A percentile compares a stretch with the other conserved stretches of the same genome.
Conservation (phyloP, 176 grass and related monocot species). For the Aegilops sharonensis region DNA sequence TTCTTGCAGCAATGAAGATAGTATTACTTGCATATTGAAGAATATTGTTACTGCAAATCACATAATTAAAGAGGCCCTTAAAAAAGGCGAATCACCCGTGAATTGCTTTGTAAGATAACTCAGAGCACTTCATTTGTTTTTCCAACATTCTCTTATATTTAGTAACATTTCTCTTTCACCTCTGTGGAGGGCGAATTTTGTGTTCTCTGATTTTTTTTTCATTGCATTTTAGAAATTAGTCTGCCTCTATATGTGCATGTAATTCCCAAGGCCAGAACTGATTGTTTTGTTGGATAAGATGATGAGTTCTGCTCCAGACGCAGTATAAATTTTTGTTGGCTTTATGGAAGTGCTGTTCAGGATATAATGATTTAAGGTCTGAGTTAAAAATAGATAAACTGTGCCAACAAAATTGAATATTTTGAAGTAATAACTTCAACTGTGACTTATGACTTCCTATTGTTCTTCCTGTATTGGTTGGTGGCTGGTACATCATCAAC, state of each 20-base stretch:
- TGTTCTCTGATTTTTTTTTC: neutral
- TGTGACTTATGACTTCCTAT: neutral
- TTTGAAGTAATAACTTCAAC: neutral
- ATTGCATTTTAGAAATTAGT: neutral
- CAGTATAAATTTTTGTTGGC: neutral
- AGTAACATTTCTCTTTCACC: neutral
- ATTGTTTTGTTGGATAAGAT: neutral
- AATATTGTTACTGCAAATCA: conserved; percentile 72
- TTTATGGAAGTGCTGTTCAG: neutral
- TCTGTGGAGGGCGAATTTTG: neutral
- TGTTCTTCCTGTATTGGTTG: neutral
- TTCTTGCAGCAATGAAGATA: conserved; percentile 84
- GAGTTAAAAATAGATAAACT: neutral
- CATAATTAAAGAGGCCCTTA: conserved; percentile 67
- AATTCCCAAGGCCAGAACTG: neutral
- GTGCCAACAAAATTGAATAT: neutral
- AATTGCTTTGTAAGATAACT: conserved; percentile 73
- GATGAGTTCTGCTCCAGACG: neutral
- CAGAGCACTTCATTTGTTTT: neutral
- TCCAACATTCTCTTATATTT: neutral
- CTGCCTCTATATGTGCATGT: neutral
- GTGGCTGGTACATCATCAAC: neutral
- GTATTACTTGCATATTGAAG: conserved; percentile 79
- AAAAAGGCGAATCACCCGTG: conserved; percentile 39
- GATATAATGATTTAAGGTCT: neutral